phyloP scores from a whole-genome alignment of 352 stramenopile species.

The Pythium dissotocum region DNA sequence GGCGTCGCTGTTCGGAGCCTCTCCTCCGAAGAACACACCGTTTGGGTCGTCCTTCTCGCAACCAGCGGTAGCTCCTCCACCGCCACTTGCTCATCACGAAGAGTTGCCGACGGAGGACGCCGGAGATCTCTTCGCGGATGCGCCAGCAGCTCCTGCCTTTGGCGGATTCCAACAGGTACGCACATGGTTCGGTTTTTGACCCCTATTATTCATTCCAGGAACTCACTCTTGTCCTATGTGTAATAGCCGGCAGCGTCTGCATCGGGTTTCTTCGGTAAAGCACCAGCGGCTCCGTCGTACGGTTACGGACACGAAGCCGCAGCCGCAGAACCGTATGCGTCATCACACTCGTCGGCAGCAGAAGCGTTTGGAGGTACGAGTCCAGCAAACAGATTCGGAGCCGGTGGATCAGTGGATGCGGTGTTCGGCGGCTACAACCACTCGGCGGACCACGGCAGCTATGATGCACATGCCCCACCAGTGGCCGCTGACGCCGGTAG shows the following conservation, averaged over 20 bases:
- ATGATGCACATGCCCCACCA: constrained; percentile 5
- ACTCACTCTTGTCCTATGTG: constrained; percentile 13
- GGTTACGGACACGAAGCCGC: constrained; percentile 10
- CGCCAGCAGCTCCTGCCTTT: constrained; percentile 36
- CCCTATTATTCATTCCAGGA: neutral
- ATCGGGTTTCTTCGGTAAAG: constrained; percentile 22
- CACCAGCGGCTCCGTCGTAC: neutral
- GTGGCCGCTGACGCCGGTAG: constrained; percentile 23
- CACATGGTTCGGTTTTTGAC: too few species aligned
- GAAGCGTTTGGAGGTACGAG: constrained; percentile 29
- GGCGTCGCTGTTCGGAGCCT: constrained; percentile 63
- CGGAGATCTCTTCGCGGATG: constrained; percentile 56
- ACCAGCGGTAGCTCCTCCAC: constrained; percentile 9
- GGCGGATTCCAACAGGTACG: constrained; percentile 27
- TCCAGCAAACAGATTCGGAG: constrained; percentile 24
- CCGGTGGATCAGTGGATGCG: constrained; percentile 24
- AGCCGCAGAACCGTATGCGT: neutral
- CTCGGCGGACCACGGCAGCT: neutral
- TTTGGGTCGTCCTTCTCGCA: constrained; percentile 45
- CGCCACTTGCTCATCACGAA: constrained; percentile 11
- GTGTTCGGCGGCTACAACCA: constrained; percentile 30
- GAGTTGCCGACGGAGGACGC: constrained; percentile 59
- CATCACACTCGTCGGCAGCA: neutral
- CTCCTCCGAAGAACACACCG: constrained; percentile 41
- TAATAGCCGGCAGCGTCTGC: constrained; percentile 17